Conservation (phyloP, 148 eudicot genomes). For the Rhododendron molle region DNA sequence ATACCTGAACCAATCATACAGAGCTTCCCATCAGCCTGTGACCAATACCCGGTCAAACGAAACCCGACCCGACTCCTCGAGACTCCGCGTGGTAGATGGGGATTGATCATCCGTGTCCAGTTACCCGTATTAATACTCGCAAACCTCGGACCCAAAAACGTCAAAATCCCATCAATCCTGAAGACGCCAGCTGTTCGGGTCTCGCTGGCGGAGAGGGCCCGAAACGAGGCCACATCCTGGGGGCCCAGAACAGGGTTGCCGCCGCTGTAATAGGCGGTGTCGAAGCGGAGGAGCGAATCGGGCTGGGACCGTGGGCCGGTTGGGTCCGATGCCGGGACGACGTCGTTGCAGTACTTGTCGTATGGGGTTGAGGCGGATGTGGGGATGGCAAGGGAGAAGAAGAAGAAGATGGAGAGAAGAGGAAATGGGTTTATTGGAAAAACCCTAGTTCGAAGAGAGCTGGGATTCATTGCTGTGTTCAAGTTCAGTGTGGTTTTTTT, state of each 20-base stretch:
- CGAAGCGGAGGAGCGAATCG: conserved; percentile 19
- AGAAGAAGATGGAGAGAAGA: conserved; percentile 13
- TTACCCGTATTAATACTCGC: conserved; percentile 9
- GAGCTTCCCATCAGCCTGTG: conserved; percentile 46
- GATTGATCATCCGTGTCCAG: conserved; percentile 27
- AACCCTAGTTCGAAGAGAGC: neutral
- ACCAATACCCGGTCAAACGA: conserved; percentile 59
- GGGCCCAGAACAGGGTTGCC: conserved; percentile 16
- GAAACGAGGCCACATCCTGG: conserved; percentile 21
- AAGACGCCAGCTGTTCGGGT: conserved; percentile 31
- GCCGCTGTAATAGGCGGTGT: conserved; percentile 26
- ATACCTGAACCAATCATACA: conserved; percentile 78
- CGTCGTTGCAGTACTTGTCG: conserved; percentile 41
- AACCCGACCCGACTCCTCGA: conserved; percentile 13
- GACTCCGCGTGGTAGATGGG: conserved; percentile 24
- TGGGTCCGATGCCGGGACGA: conserved; percentile 32
- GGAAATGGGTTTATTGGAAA: neutral
- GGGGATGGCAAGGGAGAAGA: neutral
- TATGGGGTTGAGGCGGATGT: conserved; percentile 29
- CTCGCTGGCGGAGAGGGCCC: conserved; percentile 15
- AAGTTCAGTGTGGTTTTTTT: neutral
- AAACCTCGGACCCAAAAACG: conserved; percentile 6
- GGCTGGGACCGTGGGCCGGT: conserved; percentile 9
- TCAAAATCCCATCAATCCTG: conserved; percentile 28
- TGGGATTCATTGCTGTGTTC: neutral